Evolutionary conservation across 1,284 basidiomycete species (phyloP), one percentile per base, ranked within the genome.

Genomic region (Apiotrichum mycotoxinovorans): DNA sequence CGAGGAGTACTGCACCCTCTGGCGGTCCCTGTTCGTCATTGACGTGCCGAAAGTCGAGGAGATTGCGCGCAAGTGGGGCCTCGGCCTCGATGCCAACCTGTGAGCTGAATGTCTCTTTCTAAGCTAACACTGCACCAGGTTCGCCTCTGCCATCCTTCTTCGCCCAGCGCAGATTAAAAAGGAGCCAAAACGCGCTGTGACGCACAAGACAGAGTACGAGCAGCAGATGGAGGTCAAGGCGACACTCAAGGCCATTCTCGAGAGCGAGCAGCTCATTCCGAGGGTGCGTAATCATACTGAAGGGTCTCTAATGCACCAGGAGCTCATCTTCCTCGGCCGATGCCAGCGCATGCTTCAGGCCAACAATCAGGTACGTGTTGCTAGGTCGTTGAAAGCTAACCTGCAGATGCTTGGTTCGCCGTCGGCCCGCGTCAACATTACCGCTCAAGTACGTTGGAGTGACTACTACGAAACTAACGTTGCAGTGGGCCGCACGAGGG

Each of bases 371-470:
- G 84, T 83, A 38, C 30, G 75, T 59, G 9, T 40, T 20, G 4
- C 5, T 10, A 14, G 3, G 18, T 14, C 71, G 70, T 82, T 80
- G 38, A 70, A 74, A 57, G 73, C 76, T 25, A 74, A 77, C 54
- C 74, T 77, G 44, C 77, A 81, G 85, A 79, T 81, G 1, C 83
- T 91, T 26, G 88, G 88, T 23, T 88, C 87, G 2, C 90, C 90
- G 0, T 87, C 90, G 1, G 91, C 92, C 66, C 83, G 91, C 22
- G 86, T 94, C 73, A 91, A 89, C 71, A 87, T 91, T 53, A 89
- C 86, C 0, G 89, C 87, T 1, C 82, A 82, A 64, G 74, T 75
- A 20, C 49, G 72, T 67, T 17, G 12, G 8, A 4, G 4, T 17
- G 18, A 3, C 23, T n/a, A 14, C 12, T 15, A 7, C 14, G n/a